These are phyloP conservation scores for Leucocoprinus leucothites DNA, from an alignment of 768 basidiomycete species.

Conservation along the genomic window DNA sequence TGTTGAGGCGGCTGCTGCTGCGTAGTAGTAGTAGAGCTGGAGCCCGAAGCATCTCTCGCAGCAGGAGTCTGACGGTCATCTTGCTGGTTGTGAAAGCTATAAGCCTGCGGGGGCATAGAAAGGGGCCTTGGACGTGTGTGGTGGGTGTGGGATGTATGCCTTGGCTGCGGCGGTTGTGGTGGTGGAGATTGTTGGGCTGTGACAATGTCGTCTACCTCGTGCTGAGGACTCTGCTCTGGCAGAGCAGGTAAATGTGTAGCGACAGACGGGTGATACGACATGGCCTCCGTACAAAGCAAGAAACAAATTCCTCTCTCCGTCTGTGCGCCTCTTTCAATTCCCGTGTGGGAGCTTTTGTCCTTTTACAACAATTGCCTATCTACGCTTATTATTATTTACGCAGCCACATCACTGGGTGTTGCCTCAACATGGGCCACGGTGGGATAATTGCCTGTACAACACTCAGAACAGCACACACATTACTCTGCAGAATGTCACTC, in stretches of 20 bases:
- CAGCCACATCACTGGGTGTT: constrained; percentile 62
- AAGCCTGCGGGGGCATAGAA: constrained; percentile 72
- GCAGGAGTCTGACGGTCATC: constrained; percentile 11
- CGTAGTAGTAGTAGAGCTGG: constrained; percentile 15
- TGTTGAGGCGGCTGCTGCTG: constrained; percentile 10
- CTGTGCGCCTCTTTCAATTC: too few relatives aligned
- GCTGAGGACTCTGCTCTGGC: constrained; percentile 49
- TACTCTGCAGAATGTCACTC: constrained; percentile 17
- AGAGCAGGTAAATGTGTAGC: constrained; percentile 41
- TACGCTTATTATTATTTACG: constrained; percentile 32
- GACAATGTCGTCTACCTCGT: constrained; percentile 76
- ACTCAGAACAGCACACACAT: constrained; percentile 1
- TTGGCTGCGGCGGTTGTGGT: constrained; percentile 16
- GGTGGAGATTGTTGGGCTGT: too few relatives aligned
- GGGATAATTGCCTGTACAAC: constrained; percentile 53
- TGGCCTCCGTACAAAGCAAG: constrained; percentile 1
- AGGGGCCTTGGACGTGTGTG: constrained; percentile 53
- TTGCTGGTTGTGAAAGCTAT: constrained; percentile 15
- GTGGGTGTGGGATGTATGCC: constrained; percentile 24
- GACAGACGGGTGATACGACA: constrained; percentile 45
- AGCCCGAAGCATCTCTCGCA: constrained; percentile 2
- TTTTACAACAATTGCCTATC: constrained; percentile 18
- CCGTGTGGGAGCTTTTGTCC: constrained; percentile 18
- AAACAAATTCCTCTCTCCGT: background rate
- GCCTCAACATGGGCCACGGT: constrained; percentile 67